These are phyloP conservation scores for Tothia fuscella DNA, from an alignment of 2,329 filamentous ascomycete species.

Conservation along the genomic window DNA sequence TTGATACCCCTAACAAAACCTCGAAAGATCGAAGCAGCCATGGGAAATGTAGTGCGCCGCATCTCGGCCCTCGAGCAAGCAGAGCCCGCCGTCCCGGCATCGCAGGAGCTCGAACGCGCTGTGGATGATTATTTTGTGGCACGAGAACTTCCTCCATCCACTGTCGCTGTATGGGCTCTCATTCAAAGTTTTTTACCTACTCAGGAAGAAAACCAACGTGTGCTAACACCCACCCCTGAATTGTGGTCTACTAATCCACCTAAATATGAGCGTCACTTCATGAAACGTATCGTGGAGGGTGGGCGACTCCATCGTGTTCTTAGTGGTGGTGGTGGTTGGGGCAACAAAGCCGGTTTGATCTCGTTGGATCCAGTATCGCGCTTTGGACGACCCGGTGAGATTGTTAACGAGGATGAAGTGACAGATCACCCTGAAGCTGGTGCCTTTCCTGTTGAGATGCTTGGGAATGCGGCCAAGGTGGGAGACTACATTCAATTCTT, in stretches of 20 bases:
- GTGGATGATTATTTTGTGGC: slow-evolving; percentile 48
- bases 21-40: slow-evolving; percentile 49
- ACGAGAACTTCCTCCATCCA: slow-evolving; percentile 27
- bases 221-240: no score
- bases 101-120: slow-evolving; percentile 55
- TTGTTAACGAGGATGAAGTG: slow-evolving; percentile 12
- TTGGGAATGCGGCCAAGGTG: slow-evolving; percentile 1
- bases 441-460: neutral
- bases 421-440: slow-evolving; percentile 11
- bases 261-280: neutral
- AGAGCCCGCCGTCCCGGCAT: slow-evolving; percentile 46
- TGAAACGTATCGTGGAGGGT: slow-evolving; percentile 13
- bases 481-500: slow-evolving; percentile 21
- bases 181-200: no score
- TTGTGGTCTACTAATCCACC: no score
- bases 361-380: slow-evolving; percentile 53
- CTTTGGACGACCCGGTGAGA: slow-evolving; percentile 21
- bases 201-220: no score
- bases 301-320: slow-evolving; percentile 42
- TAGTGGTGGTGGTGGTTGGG: slow-evolving; percentile 78
- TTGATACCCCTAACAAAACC: slow-evolving; percentile 52
- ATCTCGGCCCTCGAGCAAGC: slow-evolving; percentile 35
- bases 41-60: slow-evolving; percentile 68
- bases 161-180: slow-evolving; percentile 62
- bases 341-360: slow-evolving; percentile 63